These are phyloP conservation scores for Lunasporangiospora selenospora DNA, from an alignment of 192 early-diverging fungal genomes.

Conservation along the genomic window DNA sequence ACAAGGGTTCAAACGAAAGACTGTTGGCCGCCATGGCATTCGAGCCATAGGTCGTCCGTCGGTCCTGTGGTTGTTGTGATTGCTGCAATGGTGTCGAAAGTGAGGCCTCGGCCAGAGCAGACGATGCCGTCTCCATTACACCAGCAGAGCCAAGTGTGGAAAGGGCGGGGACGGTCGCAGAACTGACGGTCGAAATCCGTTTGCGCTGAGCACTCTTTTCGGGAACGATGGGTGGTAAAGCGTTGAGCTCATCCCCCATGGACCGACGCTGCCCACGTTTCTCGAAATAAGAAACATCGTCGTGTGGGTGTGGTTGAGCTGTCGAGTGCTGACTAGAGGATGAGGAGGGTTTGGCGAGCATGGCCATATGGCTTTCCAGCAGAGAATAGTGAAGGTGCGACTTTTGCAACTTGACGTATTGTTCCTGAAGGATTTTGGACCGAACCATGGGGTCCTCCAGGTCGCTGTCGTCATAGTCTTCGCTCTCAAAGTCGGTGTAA, in stretches of 20 bases:
- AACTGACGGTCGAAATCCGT: slow-evolving; percentile 35
- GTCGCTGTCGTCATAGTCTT: slow-evolving; percentile 45
- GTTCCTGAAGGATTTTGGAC: slow-evolving; percentile 35
- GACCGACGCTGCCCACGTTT: slow-evolving; percentile 27
- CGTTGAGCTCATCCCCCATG: slow-evolving; percentile 36
- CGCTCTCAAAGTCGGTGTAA: slow-evolving; percentile 28
- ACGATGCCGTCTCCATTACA: too few relatives aligned
- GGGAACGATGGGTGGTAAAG: slow-evolving; percentile 19
- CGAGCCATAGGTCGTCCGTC: slow-evolving; percentile 6
- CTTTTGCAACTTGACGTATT: slow-evolving; percentile 27
- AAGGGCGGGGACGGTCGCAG: slow-evolving; percentile 9
- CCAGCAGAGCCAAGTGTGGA: too few relatives aligned
- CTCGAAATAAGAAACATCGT: slow-evolving; percentile 3
- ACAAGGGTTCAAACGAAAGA: slow-evolving; percentile 36
- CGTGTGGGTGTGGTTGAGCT: not conserved
- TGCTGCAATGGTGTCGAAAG: too few relatives aligned
- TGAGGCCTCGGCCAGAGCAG: too few relatives aligned
- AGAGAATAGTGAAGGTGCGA: slow-evolving; percentile 17
- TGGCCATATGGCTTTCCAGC: not conserved
- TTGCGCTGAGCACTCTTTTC: slow-evolving; percentile 39
- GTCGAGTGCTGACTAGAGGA: not conserved
- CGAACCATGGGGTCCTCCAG: slow-evolving; percentile 11
- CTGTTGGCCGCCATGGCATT: slow-evolving; percentile 14
- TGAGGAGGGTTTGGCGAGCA: too few relatives aligned
- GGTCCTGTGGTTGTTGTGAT: slow-evolving; percentile 7